A percentile compares a stretch with the other conserved stretches of the same genome.
phyloP scores from a whole-genome alignment of 495 filamentous ascomycete genomes.

The Aspergillus egyptiacus region DNA sequence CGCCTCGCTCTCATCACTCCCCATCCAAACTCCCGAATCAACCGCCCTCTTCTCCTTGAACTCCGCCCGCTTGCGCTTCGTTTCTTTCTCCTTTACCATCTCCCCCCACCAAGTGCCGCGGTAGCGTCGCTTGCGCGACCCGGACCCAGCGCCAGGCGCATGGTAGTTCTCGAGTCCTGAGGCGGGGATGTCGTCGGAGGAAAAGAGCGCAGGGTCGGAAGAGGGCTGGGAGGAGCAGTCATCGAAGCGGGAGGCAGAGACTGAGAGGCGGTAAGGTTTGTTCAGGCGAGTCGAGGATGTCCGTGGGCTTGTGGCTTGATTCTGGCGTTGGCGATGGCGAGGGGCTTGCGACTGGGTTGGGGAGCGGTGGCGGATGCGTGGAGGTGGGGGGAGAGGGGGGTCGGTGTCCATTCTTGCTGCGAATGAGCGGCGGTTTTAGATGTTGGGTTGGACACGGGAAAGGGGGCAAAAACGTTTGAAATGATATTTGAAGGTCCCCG shows the following conservation, averaged over 20 bases:
- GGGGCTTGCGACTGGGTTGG: slow-evolving; percentile 19
- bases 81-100: slow-evolving; percentile 32
- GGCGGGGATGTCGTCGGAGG: slow-evolving; percentile 68
- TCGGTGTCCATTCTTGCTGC: slow-evolving; percentile 41
- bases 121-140: slow-evolving; percentile 57
- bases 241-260: slow-evolving; percentile 28
- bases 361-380: slow-evolving; percentile 37
- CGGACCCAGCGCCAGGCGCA: slow-evolving; percentile 24
- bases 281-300: slow-evolving; percentile 19
- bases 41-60: slow-evolving; percentile 52
- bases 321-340: slow-evolving; percentile 1
- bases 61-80: slow-evolving; percentile 51
- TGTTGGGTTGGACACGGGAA: background rate
- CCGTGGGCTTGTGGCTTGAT: background rate
- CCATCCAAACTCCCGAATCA: slow-evolving; percentile 84
- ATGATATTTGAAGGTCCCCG: no score
- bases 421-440: background rate
- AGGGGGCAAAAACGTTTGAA: no score
- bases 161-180: slow-evolving; percentile 65
- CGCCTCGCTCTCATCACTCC: slow-evolving; percentile 51
- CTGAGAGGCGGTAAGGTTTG: slow-evolving; percentile 22
- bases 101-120: slow-evolving; percentile 69
- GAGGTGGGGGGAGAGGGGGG: slow-evolving; percentile 40
- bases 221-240: slow-evolving; percentile 49
- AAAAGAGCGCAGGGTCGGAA: slow-evolving; percentile 72